A percentile compares a stretch with the other conserved stretches of the same genome.
phyloP scores from a whole-genome alignment of 1,139 yeast genomes.

The Geotrichum restrictum region DNA sequence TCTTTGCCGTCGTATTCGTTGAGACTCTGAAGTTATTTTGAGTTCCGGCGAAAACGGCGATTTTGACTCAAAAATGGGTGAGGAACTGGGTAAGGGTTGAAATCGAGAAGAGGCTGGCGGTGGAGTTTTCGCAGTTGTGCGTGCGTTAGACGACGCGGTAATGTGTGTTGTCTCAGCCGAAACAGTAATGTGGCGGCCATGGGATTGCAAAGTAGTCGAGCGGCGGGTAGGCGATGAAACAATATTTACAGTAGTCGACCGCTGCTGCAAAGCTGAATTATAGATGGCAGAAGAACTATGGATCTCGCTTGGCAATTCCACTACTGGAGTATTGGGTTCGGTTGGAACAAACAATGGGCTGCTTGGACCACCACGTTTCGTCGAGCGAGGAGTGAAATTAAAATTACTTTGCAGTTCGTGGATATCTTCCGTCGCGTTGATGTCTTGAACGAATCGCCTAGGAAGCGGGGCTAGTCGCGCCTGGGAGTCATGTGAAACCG shows the following conservation, averaged over 20 bases:
- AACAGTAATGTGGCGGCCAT: background rate
- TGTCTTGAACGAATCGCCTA: background rate
- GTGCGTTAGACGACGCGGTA: background rate
- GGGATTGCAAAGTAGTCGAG: background rate
- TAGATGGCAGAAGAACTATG: background rate
- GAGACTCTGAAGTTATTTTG: background rate
- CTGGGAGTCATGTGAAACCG: background rate
- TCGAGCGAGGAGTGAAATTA: background rate
- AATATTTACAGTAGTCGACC: background rate
- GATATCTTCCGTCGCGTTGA: background rate
- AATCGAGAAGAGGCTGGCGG: background rate
- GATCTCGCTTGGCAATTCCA: background rate
- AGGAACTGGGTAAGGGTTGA: background rate
- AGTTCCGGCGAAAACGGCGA: background rate
- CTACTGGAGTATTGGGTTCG: background rate
- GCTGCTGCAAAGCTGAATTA: background rate
- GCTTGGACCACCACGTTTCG: background rate
- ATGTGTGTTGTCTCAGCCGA: too few species aligned
- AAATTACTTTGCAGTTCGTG: background rate
- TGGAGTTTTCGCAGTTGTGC: background rate
- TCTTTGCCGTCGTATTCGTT: background rate
- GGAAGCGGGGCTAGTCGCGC: too few species aligned
- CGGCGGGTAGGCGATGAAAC: background rate
- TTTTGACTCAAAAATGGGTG: background rate
- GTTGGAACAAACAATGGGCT: background rate